Conservation (phyloP, 345 rosid genomes). For the Balakata baccata region DNA sequence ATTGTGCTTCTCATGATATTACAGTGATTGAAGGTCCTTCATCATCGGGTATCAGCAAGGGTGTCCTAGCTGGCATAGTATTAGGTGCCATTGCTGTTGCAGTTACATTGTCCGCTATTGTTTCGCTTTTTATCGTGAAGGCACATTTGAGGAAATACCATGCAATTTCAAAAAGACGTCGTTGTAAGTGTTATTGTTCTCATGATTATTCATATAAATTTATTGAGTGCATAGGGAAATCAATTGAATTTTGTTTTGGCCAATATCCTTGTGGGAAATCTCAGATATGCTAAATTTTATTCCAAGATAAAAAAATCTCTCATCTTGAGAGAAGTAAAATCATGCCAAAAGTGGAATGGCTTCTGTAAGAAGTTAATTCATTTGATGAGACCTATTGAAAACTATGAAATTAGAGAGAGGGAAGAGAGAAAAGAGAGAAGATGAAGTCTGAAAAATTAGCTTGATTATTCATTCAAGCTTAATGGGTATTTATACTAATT, state of each 20-base stretch:
- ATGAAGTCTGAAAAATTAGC: too few species aligned
- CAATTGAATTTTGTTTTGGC: neutral
- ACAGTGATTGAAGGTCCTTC: conserved; percentile 35
- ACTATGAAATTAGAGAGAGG: too few species aligned
- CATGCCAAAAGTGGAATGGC: too few species aligned
- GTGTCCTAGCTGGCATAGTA: conserved; percentile 60
- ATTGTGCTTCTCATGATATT: conserved; percentile 18
- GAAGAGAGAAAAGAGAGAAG: too few species aligned
- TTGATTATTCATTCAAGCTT: too few species aligned
- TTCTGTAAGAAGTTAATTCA: too few species aligned
- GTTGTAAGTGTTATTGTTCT: conserved; percentile 43
- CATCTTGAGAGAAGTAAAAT: too few species aligned
- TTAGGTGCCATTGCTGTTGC: conserved; percentile 70
- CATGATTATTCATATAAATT: neutral
- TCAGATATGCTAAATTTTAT: neutral
- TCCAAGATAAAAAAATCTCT: neutral
- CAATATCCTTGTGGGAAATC: neutral
- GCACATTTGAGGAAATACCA: conserved; percentile 38
- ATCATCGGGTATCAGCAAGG: conserved; percentile 51
- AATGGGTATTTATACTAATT: too few species aligned
- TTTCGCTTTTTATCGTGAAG: conserved; percentile 61
- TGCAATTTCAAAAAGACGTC: conserved; percentile 46
- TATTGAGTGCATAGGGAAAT: neutral
- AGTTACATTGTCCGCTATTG: conserved; percentile 59
- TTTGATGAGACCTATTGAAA: too few species aligned